Base-by-base conservation (phyloP, 768 basidiomycete genomes). In the Leccinellum luteum region DNA sequence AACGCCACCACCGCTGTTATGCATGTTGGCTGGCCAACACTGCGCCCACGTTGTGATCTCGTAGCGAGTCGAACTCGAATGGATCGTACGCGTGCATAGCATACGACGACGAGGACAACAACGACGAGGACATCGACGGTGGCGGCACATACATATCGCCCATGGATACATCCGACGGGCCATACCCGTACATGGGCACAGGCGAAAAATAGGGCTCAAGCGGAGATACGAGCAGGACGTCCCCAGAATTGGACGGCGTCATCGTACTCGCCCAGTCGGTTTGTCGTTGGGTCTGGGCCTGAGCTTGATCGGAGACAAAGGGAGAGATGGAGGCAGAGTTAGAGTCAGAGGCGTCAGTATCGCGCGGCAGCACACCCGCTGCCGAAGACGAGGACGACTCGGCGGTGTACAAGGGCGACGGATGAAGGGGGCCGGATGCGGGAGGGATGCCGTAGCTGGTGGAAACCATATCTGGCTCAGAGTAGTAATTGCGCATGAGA, bases 11-110 rank as follows among this genome's bases (percentile, higher is more conserved):
- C 41, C 30, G n/a, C 41, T 43, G n/a, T 23, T 49, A 71, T 27
- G 60, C 66, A 4, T 51, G 68, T 50, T 64, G 69, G 53, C 61
- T 54, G 13, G 66, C 48, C n/a, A 67, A 55, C 31, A 58, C n/a
- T 15, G 45, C 52, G 19, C 38, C 50, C 30, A 60, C 52, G 58
- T 57, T 60, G 30, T 74, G 69, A 48, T 72, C 75, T 19, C 63
- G 69, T 14, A 72, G 57, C 19, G 63, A 53, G 56, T 73, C 75
- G 21, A 73, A 71, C n/a, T 69, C 74, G 50, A 73, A 66, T 17
- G 70, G 59, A 57, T 76, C 75, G 38, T 66, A 70, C 17, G 69
- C 54, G 51, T 60, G 44, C 10, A 64, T 54, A 30, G 58, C 14
- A 25, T 61, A 68, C 21, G 60, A 27, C 17, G 66, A 32, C 30